Evolutionary conservation across 257 asterid species (phyloP).

Genomic region (Solanum medicagineum): DNA sequence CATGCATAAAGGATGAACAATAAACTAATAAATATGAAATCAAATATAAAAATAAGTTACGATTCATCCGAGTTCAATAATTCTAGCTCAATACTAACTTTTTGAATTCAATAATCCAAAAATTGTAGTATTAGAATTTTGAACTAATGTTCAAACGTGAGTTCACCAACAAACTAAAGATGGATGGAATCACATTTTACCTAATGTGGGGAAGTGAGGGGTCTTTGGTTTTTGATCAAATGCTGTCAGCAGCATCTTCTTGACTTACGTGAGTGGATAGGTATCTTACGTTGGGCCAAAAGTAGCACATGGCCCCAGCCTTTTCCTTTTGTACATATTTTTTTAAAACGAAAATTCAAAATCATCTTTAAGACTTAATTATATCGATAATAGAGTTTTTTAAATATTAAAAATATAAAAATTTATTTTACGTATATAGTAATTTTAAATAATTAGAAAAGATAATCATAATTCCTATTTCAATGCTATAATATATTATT

Average conservation of each 20-base stretch:
- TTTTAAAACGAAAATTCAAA: neutral
- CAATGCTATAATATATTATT: no score
- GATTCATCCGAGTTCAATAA: neutral
- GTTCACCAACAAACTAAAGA: neutral
- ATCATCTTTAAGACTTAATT: no score
- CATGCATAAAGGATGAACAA: no score
- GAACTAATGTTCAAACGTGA: neutral
- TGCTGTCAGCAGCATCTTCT: neutral
- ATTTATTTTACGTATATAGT: no score
- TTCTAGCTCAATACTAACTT: neutral
- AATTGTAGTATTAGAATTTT: no score
- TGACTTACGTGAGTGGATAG: neutral
- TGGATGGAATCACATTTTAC: neutral
- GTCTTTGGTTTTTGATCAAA: slow-evolving; percentile 1
- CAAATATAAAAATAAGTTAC: no score
- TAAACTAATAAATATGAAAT: no score
- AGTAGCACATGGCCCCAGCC: neutral
- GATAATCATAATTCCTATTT: no score
- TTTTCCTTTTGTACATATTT: neutral
- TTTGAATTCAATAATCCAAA: neutral
- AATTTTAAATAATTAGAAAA: no score
- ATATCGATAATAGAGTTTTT: no score
- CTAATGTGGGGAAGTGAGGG: neutral
- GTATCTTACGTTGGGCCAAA: neutral
- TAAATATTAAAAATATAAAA: no score